phyloP scores from a whole-genome alignment of 148 eudicot genomes.

The Chenopodium formosanum region DNA sequence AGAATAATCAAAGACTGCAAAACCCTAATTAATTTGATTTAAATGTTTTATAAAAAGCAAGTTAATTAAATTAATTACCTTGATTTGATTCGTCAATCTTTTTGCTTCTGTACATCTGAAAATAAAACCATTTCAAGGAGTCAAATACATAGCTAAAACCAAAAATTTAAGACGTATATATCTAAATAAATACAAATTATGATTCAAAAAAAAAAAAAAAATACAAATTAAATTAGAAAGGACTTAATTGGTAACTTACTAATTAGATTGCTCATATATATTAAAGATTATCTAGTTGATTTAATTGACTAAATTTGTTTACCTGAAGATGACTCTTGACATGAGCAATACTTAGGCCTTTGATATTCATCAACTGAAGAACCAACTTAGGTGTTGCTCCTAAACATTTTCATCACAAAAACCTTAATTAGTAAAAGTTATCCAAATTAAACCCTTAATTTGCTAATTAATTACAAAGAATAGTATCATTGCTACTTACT shows the following conservation, averaged over 20 bases:
- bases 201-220: too few species aligned
- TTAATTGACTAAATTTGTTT: conserved; percentile 11
- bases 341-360: conserved; percentile 93
- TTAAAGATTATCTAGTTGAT: neutral
- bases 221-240: neutral
- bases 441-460: too few species aligned
- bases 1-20: conserved; percentile 9
- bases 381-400: conserved; percentile 95
- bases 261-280: neutral
- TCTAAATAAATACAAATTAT: neutral
- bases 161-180: neutral
- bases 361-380: conserved; percentile 87
- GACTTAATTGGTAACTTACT: neutral
- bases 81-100: conserved; percentile 75
- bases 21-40: conserved; percentile 17
- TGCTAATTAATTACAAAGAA: too few species aligned
- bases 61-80: conserved; percentile 36
- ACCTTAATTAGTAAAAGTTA: neutral
- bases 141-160: neutral
- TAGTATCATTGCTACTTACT: conserved; percentile 40
- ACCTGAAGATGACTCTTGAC: conserved; percentile 98
- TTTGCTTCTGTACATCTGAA: conserved; percentile 89
- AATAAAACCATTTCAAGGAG: conserved; percentile 3
- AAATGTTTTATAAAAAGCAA: too few species aligned
- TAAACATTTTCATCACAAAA: conserved; percentile 27